Conservation (phyloP, 176 grass and related monocot genomes). For the Avena sativa region DNA sequence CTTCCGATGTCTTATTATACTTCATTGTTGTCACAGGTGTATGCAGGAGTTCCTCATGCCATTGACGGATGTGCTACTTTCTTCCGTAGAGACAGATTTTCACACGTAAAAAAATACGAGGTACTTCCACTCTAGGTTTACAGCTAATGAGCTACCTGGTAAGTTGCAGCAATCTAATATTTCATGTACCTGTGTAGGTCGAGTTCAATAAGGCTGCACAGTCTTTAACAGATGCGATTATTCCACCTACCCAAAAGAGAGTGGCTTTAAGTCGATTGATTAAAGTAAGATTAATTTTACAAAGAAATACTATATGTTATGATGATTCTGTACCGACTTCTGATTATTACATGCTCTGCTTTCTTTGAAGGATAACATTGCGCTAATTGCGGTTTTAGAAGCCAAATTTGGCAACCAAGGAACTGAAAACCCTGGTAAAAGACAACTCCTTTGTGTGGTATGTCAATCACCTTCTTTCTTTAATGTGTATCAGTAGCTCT, state of each 20-base stretch:
- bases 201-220: conserved; percentile 99
- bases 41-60: conserved; percentile 64
- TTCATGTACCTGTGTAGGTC: conserved; percentile 66
- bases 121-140: conserved; percentile 46
- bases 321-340: conserved; percentile 24
- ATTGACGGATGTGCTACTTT: conserved; percentile 98
- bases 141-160: conserved; percentile 20
- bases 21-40: conserved; percentile 60
- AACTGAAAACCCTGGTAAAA: conserved; percentile 95
- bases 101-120: conserved; percentile 99
- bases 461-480: conserved; percentile 37
- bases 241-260: conserved; percentile 84
- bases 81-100: conserved; percentile 98
- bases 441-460: conserved; percentile 99
- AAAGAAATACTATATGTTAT: conserved; percentile 12
- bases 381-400: conserved; percentile 92
- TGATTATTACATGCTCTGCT: conserved; percentile 1
- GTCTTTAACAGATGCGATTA: conserved; percentile 91
- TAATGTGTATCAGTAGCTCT: conserved; percentile 23
- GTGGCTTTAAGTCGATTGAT: conserved; percentile 84
- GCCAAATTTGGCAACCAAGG: conserved; percentile 89
- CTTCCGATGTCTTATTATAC: conserved; percentile 21
- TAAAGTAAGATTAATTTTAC: conserved; percentile 57
- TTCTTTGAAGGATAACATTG: conserved; percentile 90
- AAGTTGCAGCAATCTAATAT: conserved; percentile 40